A percentile compares a stretch with the other conserved stretches of the same genome.
Conservation (phyloP, 768 basidiomycete genomes). For the Boletus rubroflammeus region DNA sequence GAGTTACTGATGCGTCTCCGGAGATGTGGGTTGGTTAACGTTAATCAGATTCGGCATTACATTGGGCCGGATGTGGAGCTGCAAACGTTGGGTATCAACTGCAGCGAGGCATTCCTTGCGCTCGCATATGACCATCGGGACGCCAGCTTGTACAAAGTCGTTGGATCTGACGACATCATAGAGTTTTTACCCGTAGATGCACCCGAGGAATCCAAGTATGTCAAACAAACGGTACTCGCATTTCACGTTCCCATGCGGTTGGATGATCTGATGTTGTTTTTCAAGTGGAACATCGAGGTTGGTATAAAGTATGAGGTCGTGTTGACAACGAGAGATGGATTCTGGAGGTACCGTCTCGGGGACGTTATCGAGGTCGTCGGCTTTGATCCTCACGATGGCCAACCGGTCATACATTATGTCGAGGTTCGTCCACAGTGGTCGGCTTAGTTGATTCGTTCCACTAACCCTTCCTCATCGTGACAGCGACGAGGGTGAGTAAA, state of each 20-base stretch:
- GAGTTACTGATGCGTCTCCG: background rate
- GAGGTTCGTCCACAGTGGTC: conserved; percentile 10
- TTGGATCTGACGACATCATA: conserved; percentile 24
- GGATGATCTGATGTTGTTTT: background rate
- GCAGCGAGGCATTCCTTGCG: conserved; percentile 23
- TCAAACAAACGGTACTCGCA: conserved; percentile 15
- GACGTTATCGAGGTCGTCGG: conserved; percentile 22
- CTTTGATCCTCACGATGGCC: conserved; percentile 21
- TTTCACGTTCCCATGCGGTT: background rate
- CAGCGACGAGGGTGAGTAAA: conserved; percentile 23
- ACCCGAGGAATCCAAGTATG: conserved; percentile 20
- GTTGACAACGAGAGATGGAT: conserved; percentile 24
- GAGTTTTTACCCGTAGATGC: conserved; percentile 18
- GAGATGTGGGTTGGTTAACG: background rate
- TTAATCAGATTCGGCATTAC: conserved; percentile 12
- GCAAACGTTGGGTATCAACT: conserved; percentile 19
- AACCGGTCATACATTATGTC: conserved; percentile 22
- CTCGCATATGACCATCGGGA: conserved; percentile 24
- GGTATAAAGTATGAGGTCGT: conserved; percentile 19
- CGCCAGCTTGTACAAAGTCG: conserved; percentile 19
- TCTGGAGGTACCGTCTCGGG: conserved; percentile 23
- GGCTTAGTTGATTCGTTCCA: background rate
- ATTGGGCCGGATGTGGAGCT: conserved; percentile 21
- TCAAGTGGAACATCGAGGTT: conserved; percentile 20
- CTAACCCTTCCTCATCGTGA: background rate